Evolutionary conservation across 768 basidiomycete species (phyloP).

Genomic region (Sarcodon aspratus): DNA sequence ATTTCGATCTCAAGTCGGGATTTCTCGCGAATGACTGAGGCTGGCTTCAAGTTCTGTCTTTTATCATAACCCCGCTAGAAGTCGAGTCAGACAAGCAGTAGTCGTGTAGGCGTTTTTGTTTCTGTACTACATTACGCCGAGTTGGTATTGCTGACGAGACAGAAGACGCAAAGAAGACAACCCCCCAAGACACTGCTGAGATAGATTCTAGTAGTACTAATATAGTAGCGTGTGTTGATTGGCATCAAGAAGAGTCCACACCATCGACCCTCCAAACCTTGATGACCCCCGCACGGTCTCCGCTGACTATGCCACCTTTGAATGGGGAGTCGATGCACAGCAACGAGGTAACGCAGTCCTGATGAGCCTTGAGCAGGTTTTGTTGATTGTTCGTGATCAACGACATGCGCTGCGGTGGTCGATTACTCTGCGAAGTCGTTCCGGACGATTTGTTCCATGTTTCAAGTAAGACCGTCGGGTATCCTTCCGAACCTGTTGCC

Average conservation of each 20-base stretch:
- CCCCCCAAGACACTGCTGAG: too few species aligned
- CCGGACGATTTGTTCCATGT: constrained; percentile 41
- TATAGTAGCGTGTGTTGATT: background rate
- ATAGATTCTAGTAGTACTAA: background rate
- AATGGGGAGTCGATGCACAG: constrained; percentile 89
- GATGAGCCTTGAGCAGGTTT: constrained; percentile 75
- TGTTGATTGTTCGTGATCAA: constrained; percentile 77
- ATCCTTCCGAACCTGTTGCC: constrained; percentile 24
- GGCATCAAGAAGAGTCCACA: constrained; percentile 11
- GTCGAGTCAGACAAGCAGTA: too few species aligned
- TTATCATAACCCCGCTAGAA: too few species aligned
- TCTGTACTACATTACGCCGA: too few species aligned
- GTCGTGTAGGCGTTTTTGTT: too few species aligned
- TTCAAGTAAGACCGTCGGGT: constrained; percentile 43
- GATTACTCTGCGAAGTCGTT: constrained; percentile 39
- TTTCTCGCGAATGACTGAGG: too few species aligned
- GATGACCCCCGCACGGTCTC: constrained; percentile 79
- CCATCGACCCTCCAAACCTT: constrained; percentile 81
- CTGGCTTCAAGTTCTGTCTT: too few species aligned
- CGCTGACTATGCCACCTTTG: constrained; percentile 85
- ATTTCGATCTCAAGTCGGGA: too few species aligned
- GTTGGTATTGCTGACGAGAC: too few species aligned
- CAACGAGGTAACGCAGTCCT: constrained; percentile 81
- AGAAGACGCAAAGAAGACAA: too few species aligned
- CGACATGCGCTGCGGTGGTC: constrained; percentile 66